A percentile compares a stretch with the other conserved stretches of the same genome.
Conservation (phyloP, 495 filamentous ascomycete species). For the Penicillium tannophilum region DNA sequence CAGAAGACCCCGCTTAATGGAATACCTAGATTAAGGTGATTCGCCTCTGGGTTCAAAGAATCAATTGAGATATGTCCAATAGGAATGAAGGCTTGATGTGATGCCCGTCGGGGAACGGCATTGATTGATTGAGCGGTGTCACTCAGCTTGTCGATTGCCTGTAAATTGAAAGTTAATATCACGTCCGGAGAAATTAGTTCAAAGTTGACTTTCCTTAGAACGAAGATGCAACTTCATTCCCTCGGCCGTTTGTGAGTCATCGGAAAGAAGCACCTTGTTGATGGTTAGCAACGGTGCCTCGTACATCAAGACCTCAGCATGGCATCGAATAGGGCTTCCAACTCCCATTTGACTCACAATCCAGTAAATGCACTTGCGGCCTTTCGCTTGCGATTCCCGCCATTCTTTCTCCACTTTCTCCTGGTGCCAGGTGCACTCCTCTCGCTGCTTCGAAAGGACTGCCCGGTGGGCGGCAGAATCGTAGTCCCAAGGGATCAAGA, state of each 20-base stretch:
- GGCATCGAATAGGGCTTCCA: neutral
- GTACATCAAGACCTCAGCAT: neutral
- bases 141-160: constrained; percentile 14
- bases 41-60: constrained; percentile 18
- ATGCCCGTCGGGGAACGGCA: constrained; percentile 17
- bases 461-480: constrained; percentile 17
- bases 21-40: constrained; percentile 19
- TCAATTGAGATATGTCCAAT: constrained; percentile 38
- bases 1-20: constrained; percentile 25
- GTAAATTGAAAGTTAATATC: neutral
- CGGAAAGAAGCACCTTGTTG: constrained; percentile 13
- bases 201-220: neutral
- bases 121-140: constrained; percentile 30
- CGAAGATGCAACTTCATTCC: neutral
- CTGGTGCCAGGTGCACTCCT: constrained; percentile 27
- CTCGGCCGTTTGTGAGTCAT: constrained; percentile 12
- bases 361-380: constrained; percentile 33
- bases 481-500: constrained; percentile 29
- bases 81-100: constrained; percentile 21
- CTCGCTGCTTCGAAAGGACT: constrained; percentile 22
- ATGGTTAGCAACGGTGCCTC: neutral
- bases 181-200: neutral
- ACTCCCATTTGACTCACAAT: constrained; percentile 22
- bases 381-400: constrained; percentile 19
- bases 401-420: constrained; percentile 26